These are phyloP conservation scores for Scutellaria minor DNA, from an alignment of 257 asterid genomes.

Conservation along the genomic window DNA sequence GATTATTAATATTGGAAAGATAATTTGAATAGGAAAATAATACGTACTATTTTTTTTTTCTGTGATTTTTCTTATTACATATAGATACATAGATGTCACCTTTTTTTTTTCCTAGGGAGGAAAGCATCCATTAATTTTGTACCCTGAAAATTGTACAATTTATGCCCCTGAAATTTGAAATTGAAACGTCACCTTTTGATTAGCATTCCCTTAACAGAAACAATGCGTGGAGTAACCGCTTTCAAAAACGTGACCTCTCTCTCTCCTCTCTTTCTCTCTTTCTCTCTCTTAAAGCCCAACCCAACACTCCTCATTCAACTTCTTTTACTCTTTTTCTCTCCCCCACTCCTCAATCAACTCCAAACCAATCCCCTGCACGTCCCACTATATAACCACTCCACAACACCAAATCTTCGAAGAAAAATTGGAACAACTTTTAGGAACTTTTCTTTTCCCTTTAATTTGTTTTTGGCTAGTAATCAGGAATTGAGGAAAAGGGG, in stretches of 20 bases:
- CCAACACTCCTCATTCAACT: constrained; percentile 33
- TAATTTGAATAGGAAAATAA: no score
- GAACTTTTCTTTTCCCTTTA: not conserved
- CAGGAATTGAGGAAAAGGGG: constrained; percentile 18
- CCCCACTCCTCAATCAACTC: constrained; percentile 28
- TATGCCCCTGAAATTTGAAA: constrained; percentile 19
- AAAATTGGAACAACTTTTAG: constrained; percentile 5
- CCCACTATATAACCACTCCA: constrained; percentile 25
- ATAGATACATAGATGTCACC: no score
- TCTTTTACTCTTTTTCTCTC: constrained; percentile 4
- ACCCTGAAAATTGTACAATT: no score
- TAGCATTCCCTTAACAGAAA: constrained; percentile 34
- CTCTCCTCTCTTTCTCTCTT: constrained; percentile 7
- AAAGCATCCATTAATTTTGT: no score
- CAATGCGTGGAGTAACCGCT: constrained; percentile 75
- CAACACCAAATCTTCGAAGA: not conserved
- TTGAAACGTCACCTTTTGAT: constrained; percentile 33
- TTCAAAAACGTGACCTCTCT: constrained; percentile 32
- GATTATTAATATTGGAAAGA: no score
- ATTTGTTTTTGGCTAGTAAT: no score
- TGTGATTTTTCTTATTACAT: no score
- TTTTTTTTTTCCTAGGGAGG: no score
- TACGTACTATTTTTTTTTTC: no score
- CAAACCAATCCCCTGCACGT: not conserved
- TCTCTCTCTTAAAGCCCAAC: constrained; percentile 23